These are phyloP conservation scores for Candida dajiaensis DNA, from an alignment of 805 yeast species.

Conservation along the genomic window DNA sequence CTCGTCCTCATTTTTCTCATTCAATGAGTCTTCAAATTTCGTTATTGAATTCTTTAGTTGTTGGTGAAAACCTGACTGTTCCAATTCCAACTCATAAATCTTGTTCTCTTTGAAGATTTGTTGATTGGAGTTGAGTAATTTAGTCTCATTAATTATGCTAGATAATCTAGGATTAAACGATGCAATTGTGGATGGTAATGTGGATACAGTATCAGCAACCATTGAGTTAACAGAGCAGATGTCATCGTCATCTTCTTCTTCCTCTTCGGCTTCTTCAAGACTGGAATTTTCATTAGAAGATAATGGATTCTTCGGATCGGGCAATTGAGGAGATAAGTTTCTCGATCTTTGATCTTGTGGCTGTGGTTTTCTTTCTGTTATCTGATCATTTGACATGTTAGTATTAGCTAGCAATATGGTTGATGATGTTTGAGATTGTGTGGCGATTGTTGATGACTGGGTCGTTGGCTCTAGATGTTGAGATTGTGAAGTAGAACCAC, in stretches of 20 bases:
- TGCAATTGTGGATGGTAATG: neutral
- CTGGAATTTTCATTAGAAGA: neutral
- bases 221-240: neutral
- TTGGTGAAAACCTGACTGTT: neutral
- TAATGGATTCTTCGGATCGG: neutral
- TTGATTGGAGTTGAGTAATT: neutral
- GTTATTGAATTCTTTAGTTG: constrained; percentile 5
- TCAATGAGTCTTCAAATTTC: constrained; percentile 15
- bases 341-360: neutral
- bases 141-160: neutral
- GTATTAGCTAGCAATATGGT: neutral
- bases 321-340: neutral
- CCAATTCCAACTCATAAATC: neutral
- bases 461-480: constrained; percentile 6
- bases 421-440: neutral
- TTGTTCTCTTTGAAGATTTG: neutral
- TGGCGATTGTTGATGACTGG: constrained; percentile 3
- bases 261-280: neutral
- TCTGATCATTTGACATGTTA: constrained; percentile 1
- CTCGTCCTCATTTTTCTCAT: neutral
- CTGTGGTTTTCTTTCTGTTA: neutral
- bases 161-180: neutral
- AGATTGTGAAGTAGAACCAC: constrained; percentile 1
- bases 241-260: neutral
- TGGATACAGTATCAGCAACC: neutral